Evolutionary conservation across 441 rosid species (phyloP), one percentile per base, ranked within the genome.

Genomic region (Geranium incanum): DNA sequence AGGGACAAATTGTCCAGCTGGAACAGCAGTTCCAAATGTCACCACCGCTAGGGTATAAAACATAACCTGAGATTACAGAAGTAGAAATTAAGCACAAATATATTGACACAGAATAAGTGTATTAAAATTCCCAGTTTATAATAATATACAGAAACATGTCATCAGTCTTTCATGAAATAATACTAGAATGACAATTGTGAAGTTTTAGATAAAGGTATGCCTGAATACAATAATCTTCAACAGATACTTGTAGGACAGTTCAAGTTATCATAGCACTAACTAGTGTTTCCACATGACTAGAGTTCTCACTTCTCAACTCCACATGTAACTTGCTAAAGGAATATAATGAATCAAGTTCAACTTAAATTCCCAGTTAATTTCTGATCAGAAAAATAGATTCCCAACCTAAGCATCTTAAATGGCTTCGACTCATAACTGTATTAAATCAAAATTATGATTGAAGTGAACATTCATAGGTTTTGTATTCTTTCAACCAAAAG

Each of bases 1-100:
- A 71, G 98, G 99, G 81, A 95, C 88, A 86, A 95, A 95, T 80
- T 92, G 99, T 63, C 99, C 99, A 72, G 98, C 97, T 68, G 99
- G 99, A 81, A 95, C 97, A 80, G 99, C 99, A 39, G 90, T 81
- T 63, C 99, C 99, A 85, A 87, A 95, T 74, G 99, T 95, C 75
- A 92, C 85, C 81, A 95, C 99, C 36, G 99, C 95, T 80, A 95
- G 84, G 48, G 90, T 74, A 70, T 95, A 95, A 79, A 95, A 95
- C 99, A 95, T 95, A 70, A 86, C 98, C 99, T 95, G 88, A 67
- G 70, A 73, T 12, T 71, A 73, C 18, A 65, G 19, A 65, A 8
- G 66, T 38, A 38, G 28, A 72, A 48, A 18, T 68, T 60, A 62
- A 45, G 68, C 52, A 50, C 37, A 74, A 48, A 1, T 18, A 36